phyloP scores from a whole-genome alignment of 163 green algal species.

The Scenedesmus sp. region DNA sequence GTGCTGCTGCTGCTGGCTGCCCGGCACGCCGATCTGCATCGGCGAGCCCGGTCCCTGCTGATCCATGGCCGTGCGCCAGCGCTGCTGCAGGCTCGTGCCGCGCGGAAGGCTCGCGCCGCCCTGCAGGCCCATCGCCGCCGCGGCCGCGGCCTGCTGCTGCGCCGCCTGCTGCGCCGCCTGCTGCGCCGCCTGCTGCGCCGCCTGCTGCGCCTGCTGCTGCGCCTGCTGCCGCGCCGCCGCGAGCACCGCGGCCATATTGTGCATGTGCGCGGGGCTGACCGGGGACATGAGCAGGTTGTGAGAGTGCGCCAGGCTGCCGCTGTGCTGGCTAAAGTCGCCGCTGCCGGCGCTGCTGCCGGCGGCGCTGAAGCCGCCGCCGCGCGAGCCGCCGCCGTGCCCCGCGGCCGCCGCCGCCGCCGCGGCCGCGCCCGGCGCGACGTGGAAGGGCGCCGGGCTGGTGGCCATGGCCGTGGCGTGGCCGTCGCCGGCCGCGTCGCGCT shows the following conservation, averaged over 20 bases:
- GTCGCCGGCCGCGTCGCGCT: too few species aligned
- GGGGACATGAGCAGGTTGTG: conserved; percentile 43
- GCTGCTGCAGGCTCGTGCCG: conserved; percentile 16
- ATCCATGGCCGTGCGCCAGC: conserved; percentile 32
- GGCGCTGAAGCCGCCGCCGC: neutral
- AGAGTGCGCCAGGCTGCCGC: conserved; percentile 25
- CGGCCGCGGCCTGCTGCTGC: conserved; percentile 16
- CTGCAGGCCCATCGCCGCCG: neutral
- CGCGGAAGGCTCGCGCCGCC: neutral
- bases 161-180: conserved; percentile 23
- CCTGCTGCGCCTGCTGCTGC: conserved; percentile 35
- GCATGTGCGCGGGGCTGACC: conserved; percentile 30
- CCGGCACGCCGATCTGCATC: conserved; percentile 20
- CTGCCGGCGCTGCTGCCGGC: neutral
- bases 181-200: conserved; percentile 19
- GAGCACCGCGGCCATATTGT: conserved; percentile 25
- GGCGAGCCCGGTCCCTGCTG: neutral
- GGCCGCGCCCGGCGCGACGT: neutral
- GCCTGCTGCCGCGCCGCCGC: conserved; percentile 25
- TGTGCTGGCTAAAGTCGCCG: neutral
- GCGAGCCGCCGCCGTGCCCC: neutral
- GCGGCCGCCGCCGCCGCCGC: neutral
- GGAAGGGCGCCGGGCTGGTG: neutral
- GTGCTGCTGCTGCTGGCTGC: conserved; percentile 21
- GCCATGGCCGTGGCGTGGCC: too few species aligned